Conservation (phyloP, 352 stramenopile species). For the Sclerospora graminicola region DNA sequence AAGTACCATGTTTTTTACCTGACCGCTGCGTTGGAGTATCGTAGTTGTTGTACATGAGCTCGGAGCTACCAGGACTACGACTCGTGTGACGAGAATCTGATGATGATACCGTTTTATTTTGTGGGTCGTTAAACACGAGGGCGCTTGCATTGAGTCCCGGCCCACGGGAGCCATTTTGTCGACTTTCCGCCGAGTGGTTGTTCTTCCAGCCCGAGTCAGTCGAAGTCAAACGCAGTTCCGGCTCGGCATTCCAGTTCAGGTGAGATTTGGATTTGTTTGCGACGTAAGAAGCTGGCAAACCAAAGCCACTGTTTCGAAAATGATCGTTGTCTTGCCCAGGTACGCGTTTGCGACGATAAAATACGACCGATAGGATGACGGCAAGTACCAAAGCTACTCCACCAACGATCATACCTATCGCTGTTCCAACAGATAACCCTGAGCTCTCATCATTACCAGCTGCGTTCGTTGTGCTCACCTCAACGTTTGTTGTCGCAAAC, state of each 20-base stretch:
- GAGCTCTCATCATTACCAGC: conserved; percentile 4
- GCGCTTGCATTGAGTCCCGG: conserved; percentile 49
- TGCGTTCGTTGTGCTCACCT: conserved; percentile 11
- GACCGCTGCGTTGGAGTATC: conserved; percentile 25
- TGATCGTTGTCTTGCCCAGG: conserved; percentile 34
- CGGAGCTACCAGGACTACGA: conserved; percentile 15
- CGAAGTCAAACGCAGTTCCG: conserved; percentile 14
- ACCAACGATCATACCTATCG: conserved; percentile 38
- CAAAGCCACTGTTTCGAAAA: conserved; percentile 51
- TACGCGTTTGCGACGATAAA: conserved; percentile 38
- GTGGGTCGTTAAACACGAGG: conserved; percentile 50
- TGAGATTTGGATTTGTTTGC: conserved; percentile 45
- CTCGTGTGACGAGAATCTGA: conserved; percentile 38
- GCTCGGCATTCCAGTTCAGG: conserved; percentile 56
- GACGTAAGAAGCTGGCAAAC: conserved; percentile 25
- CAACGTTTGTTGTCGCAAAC: conserved; percentile 46
- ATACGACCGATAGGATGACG: conserved; percentile 44
- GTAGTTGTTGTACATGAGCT: conserved; percentile 27
- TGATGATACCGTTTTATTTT: conserved; percentile 60
- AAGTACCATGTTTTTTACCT: conserved; percentile 12
- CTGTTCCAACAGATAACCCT: conserved; percentile 29
- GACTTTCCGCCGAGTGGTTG: conserved; percentile 28
- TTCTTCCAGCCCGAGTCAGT: conserved; percentile 34
- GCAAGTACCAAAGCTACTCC: conserved; percentile 29
- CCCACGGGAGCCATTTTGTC: conserved; percentile 28